A percentile compares a stretch with the other conserved stretches of the same genome.
Conservation (phyloP, 1,284 basidiomycete species). For the Athelia psychrophila region DNA sequence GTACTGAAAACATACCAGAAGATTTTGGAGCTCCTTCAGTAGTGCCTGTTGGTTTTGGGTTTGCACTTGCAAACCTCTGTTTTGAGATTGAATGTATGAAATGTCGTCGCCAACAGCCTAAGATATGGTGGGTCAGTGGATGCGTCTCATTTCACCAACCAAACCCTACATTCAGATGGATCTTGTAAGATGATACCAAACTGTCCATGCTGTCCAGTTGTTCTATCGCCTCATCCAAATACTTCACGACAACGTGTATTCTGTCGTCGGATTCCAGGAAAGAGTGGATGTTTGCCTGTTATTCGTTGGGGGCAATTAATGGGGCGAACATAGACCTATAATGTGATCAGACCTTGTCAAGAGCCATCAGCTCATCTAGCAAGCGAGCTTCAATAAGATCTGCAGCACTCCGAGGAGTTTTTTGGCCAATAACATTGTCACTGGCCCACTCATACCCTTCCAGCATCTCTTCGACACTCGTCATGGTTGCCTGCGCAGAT, state of each 20-base stretch:
- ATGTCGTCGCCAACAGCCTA: constrained; percentile 96
- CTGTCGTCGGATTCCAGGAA: constrained; percentile 93
- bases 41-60: constrained; percentile 92
- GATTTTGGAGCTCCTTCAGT: constrained; percentile 78
- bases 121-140: constrained; percentile 7
- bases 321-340: constrained; percentile 2
- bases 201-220: constrained; percentile 89
- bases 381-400: constrained; percentile 88
- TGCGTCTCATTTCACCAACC: not conserved
- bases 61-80: constrained; percentile 95
- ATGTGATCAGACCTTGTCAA: constrained; percentile 74
- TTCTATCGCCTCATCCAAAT: constrained; percentile 82
- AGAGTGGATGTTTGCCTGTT: constrained; percentile 92
- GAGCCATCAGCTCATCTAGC: constrained; percentile 82
- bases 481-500: constrained; percentile 75
- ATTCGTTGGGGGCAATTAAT: constrained; percentile 8
- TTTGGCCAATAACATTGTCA: constrained; percentile 63
- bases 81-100: constrained; percentile 93
- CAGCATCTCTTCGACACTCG: constrained; percentile 96
- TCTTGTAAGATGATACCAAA: constrained; percentile 87
- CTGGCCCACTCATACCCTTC: constrained; percentile 97
- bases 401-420: constrained; percentile 67
- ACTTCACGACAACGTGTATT: constrained; percentile 82
- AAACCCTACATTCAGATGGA: constrained; percentile 82
- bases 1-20: constrained; percentile 57